Conservation (phyloP, 345 rosid species). For the Citrus cavaleriei region DNA sequence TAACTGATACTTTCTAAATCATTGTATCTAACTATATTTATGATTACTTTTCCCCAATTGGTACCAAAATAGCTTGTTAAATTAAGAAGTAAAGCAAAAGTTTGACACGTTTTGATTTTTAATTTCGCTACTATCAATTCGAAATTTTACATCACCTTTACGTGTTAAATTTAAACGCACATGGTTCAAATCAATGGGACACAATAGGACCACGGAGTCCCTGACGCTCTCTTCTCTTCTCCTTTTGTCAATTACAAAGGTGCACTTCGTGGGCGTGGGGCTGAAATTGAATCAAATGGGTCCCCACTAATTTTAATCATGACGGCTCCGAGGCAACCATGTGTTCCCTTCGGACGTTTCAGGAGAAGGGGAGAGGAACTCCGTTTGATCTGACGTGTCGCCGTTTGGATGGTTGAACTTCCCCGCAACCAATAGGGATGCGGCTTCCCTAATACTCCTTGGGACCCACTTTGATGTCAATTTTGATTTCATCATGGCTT, state of each 20-base stretch:
- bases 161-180: slow-evolving; percentile 11
- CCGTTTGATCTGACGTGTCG: slow-evolving; percentile 27
- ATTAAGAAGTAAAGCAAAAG: slow-evolving; percentile 3
- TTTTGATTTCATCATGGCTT: slow-evolving; percentile 14
- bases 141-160: slow-evolving; percentile 10
- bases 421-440: slow-evolving; percentile 41
- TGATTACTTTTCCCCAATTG: not conserved
- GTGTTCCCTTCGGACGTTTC: not conserved
- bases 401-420: slow-evolving; percentile 24
- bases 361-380: not conserved
- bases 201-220: not conserved
- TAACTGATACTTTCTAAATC: not conserved
- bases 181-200: slow-evolving; percentile 9
- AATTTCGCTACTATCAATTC: not conserved
- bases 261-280: slow-evolving; percentile 19
- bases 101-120: not conserved
- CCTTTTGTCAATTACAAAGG: not conserved
- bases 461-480: slow-evolving; percentile 26
- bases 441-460: slow-evolving; percentile 28
- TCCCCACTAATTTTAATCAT: slow-evolving; percentile 12
- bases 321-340: slow-evolving; percentile 16
- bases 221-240: not conserved
- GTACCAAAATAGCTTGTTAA: not conserved
- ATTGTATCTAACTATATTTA: not conserved
- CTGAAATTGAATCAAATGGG: slow-evolving; percentile 24